A percentile compares a stretch with the other conserved stretches of the same genome.
Evolutionary conservation across 352 stramenopile genomes (phyloP).

Genomic region (Pythium apleroticum): DNA sequence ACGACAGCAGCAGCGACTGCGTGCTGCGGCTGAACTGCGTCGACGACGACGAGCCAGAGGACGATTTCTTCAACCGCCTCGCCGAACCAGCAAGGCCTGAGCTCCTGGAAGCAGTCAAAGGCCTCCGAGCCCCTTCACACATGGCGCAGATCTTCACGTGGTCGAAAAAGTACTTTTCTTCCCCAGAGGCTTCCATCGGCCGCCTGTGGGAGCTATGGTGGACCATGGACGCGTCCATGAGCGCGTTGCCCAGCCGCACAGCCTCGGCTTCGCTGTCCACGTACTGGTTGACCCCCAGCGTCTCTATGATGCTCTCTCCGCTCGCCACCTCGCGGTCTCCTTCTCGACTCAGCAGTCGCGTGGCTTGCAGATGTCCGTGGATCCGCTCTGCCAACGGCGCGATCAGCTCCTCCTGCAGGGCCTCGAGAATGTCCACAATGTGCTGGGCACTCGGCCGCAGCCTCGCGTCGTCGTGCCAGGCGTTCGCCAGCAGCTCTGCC

Average conservation of each 20-base stretch:
- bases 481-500: slow-evolving; percentile 38
- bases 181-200: slow-evolving; percentile 13
- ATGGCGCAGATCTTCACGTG: not conserved
- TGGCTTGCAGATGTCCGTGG: slow-evolving; percentile 21
- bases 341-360: not conserved
- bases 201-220: slow-evolving; percentile 34
- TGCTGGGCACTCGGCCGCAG: slow-evolving; percentile 37
- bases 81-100: not conserved
- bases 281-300: slow-evolving; percentile 10
- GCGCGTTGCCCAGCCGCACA: slow-evolving; percentile 41
- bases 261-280: slow-evolving; percentile 17
- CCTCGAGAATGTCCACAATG: slow-evolving; percentile 48
- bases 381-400: slow-evolving; percentile 30
- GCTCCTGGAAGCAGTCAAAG: not conserved
- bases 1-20: not conserved
- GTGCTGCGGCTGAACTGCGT: not conserved
- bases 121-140: not conserved
- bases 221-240: slow-evolving; percentile 49
- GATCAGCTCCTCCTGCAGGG: slow-evolving; percentile 45
- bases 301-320: not conserved
- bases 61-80: not conserved
- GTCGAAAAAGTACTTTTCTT: slow-evolving; percentile 26
- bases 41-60: not conserved
- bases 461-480: slow-evolving; percentile 44
- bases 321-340: slow-evolving; percentile 2